These are phyloP conservation scores for Rhodotorula babjevae DNA, from an alignment of 768 basidiomycete genomes.

Conservation along the genomic window DNA sequence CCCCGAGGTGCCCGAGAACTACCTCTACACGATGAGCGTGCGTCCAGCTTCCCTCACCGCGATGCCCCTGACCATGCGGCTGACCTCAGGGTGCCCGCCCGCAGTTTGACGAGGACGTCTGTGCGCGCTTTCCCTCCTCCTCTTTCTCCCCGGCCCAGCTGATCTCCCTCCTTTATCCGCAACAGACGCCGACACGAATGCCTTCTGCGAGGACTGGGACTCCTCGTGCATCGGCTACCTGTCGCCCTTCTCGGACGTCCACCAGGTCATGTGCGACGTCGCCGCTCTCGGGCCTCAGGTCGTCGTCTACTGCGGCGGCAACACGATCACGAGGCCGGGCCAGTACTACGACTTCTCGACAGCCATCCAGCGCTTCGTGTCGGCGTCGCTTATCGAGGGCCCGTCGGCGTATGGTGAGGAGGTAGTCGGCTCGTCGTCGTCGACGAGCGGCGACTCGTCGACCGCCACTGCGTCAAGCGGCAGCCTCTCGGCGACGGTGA, in stretches of 20 bases:
- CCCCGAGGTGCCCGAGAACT: neutral
- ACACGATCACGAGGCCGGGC: slow-evolving; percentile 11
- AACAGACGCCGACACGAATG: slow-evolving; percentile 1
- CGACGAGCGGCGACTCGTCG: neutral
- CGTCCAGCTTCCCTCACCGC: neutral
- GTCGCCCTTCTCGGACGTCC: slow-evolving; percentile 12
- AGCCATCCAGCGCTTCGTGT: slow-evolving; percentile 15
- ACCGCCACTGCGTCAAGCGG: neutral
- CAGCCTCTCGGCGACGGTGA: neutral
- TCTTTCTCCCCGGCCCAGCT: neutral
- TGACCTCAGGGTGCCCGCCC: neutral
- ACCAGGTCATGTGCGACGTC: slow-evolving; percentile 16
- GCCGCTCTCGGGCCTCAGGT: neutral
- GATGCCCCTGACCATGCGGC: neutral
- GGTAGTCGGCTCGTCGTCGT: neutral
- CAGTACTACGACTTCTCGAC: slow-evolving; percentile 19
- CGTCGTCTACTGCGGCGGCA: slow-evolving; percentile 12
- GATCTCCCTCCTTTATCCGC: neutral
- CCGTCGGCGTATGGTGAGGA: neutral
- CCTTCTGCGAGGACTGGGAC: slow-evolving; percentile 8
- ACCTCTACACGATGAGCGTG: neutral
- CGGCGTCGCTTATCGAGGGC: slow-evolving; percentile 4
- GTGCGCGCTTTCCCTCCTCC: neutral
- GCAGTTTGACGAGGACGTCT: neutral
- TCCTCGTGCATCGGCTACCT: slow-evolving; percentile 16